phyloP scores from a whole-genome alignment of 768 basidiomycete genomes.

The Leccinum aurantiacum region DNA sequence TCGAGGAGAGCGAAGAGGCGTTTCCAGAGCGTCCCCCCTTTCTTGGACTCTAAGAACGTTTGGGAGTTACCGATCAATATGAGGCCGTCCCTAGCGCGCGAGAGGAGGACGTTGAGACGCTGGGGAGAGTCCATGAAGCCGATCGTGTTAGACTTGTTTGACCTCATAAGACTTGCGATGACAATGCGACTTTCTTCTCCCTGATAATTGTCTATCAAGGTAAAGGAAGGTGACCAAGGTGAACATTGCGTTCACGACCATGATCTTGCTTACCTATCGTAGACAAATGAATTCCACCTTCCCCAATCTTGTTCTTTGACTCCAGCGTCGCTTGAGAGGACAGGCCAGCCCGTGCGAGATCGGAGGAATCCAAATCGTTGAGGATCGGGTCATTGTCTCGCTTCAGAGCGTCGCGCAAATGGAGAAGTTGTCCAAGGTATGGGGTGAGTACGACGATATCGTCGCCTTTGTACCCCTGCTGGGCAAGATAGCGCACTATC shows the following conservation, averaged over 20 bases:
- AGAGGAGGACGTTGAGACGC: constrained; percentile 68
- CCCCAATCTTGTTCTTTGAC: constrained; percentile 38
- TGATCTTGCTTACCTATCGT: constrained; percentile 52
- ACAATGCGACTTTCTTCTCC: constrained; percentile 73
- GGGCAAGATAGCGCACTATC: constrained; percentile 62
- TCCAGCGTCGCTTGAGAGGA: constrained; percentile 24
- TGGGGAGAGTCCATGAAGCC: constrained; percentile 71
- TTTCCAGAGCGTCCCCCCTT: constrained; percentile 17
- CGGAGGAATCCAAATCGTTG: constrained; percentile 59
- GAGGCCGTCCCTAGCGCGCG: constrained; percentile 60
- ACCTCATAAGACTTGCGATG: constrained; percentile 56
- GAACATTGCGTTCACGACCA: no score
- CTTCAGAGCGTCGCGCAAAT: constrained; percentile 46
- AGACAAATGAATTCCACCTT: constrained; percentile 44
- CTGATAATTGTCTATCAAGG: constrained; percentile 62
- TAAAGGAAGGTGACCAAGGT: neutral
- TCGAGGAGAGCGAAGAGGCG: constrained; percentile 13
- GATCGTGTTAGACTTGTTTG: constrained; percentile 54
- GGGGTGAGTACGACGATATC: constrained; percentile 68
- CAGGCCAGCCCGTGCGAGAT: constrained; percentile 57
- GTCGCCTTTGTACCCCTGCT: constrained; percentile 65
- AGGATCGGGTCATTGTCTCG: constrained; percentile 56
- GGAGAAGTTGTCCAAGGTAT: constrained; percentile 62
- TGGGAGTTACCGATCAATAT: constrained; percentile 63
- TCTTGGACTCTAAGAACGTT: constrained; percentile 46